Percentiles rank a stretch among this genome's conserved stretches.
phyloP scores from a whole-genome alignment of 176 grass and related monocot species.

The Oryza punctata region DNA sequence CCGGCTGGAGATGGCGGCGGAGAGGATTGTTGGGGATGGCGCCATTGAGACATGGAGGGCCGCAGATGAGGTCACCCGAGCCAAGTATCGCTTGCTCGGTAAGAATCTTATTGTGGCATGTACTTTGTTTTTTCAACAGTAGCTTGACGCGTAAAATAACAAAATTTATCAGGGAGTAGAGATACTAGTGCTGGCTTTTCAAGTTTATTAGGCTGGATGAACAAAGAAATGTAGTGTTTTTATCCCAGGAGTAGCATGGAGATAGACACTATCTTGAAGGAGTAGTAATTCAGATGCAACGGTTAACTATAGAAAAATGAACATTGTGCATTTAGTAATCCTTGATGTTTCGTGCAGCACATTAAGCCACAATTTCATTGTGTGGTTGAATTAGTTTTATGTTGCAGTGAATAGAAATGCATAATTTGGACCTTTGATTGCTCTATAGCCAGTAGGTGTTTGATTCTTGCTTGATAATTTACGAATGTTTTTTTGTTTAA shows the following conservation, averaged over 20 bases:
- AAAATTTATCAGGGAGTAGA: not conserved
- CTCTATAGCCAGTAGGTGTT: not conserved
- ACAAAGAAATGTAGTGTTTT: not conserved
- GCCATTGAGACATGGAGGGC: constrained; percentile 33
- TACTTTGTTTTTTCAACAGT: not conserved
- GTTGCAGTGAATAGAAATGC: not conserved
- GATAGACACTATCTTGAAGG: not conserved
- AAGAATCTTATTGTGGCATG: constrained; percentile 12
- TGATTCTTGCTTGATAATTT: not conserved
- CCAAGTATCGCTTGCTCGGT: constrained; percentile 36
- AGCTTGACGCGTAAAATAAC: not conserved
- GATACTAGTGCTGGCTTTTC: not conserved
- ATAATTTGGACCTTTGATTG: not conserved
- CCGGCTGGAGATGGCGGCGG: constrained; percentile 32
- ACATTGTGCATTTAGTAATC: not conserved
- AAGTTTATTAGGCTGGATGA: not conserved
- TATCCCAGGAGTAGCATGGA: not conserved
- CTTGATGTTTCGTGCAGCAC: not conserved
- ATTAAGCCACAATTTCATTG: not conserved
- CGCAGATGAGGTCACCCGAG: not conserved
- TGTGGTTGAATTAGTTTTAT: not conserved
- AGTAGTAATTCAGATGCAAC: not conserved
- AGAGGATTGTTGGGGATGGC: constrained; percentile 39
- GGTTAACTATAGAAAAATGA: not conserved
- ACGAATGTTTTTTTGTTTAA: too few relatives aligned